Evolutionary conservation across 2,329 filamentous ascomycete genomes (phyloP).

Genomic region (Aotearoamyces nothofagi): DNA sequence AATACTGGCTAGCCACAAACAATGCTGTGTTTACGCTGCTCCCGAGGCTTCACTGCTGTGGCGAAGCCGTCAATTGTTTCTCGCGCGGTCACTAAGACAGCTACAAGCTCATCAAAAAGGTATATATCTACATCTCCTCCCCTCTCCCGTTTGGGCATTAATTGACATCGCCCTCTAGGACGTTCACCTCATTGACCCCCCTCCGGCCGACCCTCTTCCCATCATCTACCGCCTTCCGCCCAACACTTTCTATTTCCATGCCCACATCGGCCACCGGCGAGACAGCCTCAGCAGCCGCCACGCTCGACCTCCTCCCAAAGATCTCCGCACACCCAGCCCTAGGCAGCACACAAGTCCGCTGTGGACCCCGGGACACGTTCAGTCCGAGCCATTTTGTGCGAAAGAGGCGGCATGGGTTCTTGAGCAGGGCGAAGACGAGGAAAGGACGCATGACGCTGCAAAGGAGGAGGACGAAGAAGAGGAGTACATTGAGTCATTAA

Average conservation of each 20-base stretch:
- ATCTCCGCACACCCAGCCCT: constrained; percentile 18
- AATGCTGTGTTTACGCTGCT: constrained; percentile 18
- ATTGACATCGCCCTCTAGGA: constrained; percentile 10
- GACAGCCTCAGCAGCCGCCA: constrained; percentile 1
- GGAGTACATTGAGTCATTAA: constrained; percentile 20
- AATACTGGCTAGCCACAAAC: no score
- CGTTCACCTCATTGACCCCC: constrained; percentile 17
- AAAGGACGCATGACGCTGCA: constrained; percentile 17
- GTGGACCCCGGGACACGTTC: constrained; percentile 19
- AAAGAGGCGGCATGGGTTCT: constrained; percentile 21
- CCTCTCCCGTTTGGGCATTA: neutral
- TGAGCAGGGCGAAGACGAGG: constrained; percentile 17
- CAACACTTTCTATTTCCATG: constrained; percentile 1
- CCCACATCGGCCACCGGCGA: constrained; percentile 1
- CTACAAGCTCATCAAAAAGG: constrained; percentile 10
- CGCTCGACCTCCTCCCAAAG: constrained; percentile 16
- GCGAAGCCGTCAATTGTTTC: constrained; percentile 5
- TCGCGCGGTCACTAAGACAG: constrained; percentile 4
- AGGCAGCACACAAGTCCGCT: constrained; percentile 15
- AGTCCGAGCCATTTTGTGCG: constrained; percentile 21
- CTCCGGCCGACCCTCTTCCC: constrained; percentile 13
- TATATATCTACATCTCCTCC: constrained; percentile 3
- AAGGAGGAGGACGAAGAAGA: constrained; percentile 17
- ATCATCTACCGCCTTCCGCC: constrained; percentile 9
- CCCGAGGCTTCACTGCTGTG: constrained; percentile 10